Evolutionary conservation across 352 stramenopile genomes (phyloP).

Genomic region (Phytophthora aleatoria): DNA sequence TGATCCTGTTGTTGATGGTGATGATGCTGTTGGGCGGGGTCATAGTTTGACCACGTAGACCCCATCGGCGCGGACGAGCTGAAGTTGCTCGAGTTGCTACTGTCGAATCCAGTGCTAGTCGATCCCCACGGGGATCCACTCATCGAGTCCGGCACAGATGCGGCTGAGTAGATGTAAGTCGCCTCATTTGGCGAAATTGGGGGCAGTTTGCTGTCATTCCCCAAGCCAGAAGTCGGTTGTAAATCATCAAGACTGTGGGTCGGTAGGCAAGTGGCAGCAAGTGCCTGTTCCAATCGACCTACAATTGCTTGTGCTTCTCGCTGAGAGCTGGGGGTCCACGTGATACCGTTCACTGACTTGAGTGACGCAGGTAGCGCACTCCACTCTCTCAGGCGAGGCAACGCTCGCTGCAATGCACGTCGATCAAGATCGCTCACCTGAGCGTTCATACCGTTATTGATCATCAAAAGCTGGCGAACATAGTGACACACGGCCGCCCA

Average conservation of each 20-base stretch:
- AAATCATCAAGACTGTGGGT: constrained; percentile 17
- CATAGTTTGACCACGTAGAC: constrained; percentile 37
- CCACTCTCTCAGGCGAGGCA: constrained; percentile 65
- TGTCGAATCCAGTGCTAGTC: constrained; percentile 21
- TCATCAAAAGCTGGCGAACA: constrained; percentile 54
- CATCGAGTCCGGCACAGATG: constrained; percentile 21
- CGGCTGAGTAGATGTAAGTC: constrained; percentile 45
- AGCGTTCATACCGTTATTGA: constrained; percentile 34
- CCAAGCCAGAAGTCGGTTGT: constrained; percentile 24
- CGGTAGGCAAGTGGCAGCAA: constrained; percentile 32
- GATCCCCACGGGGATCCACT: constrained; percentile 24
- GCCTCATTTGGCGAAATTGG: constrained; percentile 43
- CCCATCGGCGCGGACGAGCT: constrained; percentile 19
- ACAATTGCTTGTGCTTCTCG: constrained; percentile 61
- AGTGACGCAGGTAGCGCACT: constrained; percentile 43
- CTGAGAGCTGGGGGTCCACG: constrained; percentile 56
- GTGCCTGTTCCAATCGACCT: constrained; percentile 57
- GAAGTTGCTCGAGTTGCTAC: constrained; percentile 28
- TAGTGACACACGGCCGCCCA: constrained; percentile 68
- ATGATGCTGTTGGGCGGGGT: constrained; percentile 29
- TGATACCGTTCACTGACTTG: constrained; percentile 38
- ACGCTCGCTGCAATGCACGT: constrained; percentile 46
- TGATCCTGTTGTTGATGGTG: constrained; percentile 14
- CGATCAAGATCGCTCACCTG: constrained; percentile 53
- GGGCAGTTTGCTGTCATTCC: constrained; percentile 34